These are phyloP conservation scores for Myxozyma melibiosi DNA, from an alignment of 805 yeast species.

Conservation along the genomic window DNA sequence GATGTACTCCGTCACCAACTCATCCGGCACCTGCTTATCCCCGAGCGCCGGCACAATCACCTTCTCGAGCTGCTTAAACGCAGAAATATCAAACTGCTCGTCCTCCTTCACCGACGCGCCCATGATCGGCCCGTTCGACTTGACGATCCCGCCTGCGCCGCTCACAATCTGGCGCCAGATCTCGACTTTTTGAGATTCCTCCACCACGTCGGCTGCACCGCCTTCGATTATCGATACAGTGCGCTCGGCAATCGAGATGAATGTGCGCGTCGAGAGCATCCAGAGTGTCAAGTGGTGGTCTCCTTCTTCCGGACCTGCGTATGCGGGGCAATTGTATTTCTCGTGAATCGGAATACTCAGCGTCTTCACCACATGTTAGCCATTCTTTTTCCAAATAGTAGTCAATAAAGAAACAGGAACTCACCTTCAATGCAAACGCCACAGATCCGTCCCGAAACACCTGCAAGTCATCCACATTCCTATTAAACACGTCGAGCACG, in stretches of 20 bases:
- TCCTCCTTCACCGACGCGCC: slow-evolving; percentile 42
- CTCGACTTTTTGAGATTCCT: slow-evolving; percentile 1
- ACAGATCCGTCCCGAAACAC: slow-evolving; percentile 30
- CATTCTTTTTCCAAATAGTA: background rate
- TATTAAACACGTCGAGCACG: slow-evolving; percentile 10
- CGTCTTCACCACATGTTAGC: slow-evolving; percentile 10
- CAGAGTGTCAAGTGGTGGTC: slow-evolving; percentile 22
- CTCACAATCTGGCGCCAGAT: slow-evolving; percentile 42
- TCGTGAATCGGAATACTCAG: slow-evolving; percentile 29
- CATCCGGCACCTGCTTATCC: slow-evolving; percentile 38
- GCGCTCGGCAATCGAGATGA: slow-evolving; percentile 31
- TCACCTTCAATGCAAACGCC: slow-evolving; percentile 28
- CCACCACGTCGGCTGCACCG: slow-evolving; percentile 12
- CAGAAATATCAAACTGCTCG: slow-evolving; percentile 52
- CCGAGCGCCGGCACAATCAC: slow-evolving; percentile 49
- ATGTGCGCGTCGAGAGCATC: slow-evolving; percentile 30
- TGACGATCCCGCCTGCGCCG: slow-evolving; percentile 37
- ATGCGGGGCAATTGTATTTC: slow-evolving; percentile 28
- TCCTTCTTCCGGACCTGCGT: background rate
- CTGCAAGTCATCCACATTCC: background rate
- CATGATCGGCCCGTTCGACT: slow-evolving; percentile 40
- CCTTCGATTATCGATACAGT: slow-evolving; percentile 44
- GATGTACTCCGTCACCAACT: slow-evolving; percentile 49
- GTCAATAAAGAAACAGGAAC: background rate
- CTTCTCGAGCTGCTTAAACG: slow-evolving; percentile 48